phyloP scores from a whole-genome alignment of 805 yeast genomes.

The Saccharomycopsis lassenensis region DNA sequence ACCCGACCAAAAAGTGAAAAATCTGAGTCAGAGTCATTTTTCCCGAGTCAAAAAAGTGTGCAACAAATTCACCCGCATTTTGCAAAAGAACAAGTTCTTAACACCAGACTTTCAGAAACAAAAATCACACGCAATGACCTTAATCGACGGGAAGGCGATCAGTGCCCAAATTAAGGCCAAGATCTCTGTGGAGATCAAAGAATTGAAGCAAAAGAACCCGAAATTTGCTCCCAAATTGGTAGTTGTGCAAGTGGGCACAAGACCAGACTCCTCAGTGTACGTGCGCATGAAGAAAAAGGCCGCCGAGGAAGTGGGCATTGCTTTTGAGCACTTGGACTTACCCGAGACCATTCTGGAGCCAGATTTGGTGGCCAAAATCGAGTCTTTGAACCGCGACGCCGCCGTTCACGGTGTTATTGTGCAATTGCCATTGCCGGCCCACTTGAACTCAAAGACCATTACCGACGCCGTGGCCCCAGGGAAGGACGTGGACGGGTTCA shows the following conservation, averaged over 20 bases:
- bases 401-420: conserved; percentile 63
- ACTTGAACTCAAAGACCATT: conserved; percentile 53
- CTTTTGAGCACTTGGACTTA: conserved; percentile 48
- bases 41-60: no score
- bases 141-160: conserved; percentile 17
- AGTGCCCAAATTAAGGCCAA: conserved; percentile 10
- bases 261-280: conserved; percentile 75
- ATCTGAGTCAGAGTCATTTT: no score
- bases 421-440: conserved; percentile 68
- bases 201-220: conserved; percentile 34
- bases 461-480: conserved; percentile 55
- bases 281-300: conserved; percentile 75
- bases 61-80: no score
- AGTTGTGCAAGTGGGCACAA: conserved; percentile 66
- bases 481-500: conserved; percentile 81
- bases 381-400: conserved; percentile 44
- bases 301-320: conserved; percentile 57
- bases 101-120: no score
- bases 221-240: conserved; percentile 54
- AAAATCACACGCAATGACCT: no score
- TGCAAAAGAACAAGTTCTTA: no score
- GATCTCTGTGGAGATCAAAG: conserved; percentile 26
- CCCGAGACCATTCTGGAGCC: conserved; percentile 47
- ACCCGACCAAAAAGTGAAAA: no score
- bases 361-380: conserved; percentile 42